Base-by-base conservation (phyloP, 2,329 filamentous ascomycete species). In the Claviceps spartinae region DNA sequence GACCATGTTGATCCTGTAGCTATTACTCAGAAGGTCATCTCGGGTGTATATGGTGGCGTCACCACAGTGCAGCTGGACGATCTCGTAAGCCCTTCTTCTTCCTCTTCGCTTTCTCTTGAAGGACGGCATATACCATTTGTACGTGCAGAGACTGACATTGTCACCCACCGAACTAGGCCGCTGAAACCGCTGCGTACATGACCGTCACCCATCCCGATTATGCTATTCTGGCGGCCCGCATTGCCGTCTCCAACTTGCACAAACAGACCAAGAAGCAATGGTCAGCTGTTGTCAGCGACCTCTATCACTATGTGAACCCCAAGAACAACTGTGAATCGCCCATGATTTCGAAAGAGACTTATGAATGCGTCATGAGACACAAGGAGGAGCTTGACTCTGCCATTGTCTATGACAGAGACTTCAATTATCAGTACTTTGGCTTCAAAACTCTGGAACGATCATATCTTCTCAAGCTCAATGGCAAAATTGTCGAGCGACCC, bases 231-330 rank as follows among this genome's bases (percentile, higher is more conserved):
- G 93, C 93, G 58, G 93, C 93, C 59, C 90, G 93, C 73, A 97
- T 98, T 66, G 93, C 93, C 61, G 93, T 98, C 52, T 98, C 93
- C 65, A 98, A 98, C 75, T 85, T 98, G 54, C 93, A 98, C 83
- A 98, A 98, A 76, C 93, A 98, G 79, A 98, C 93, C 58, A 97
- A 97, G 81, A 98, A 98, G 79, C 91, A 97, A 68, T 98, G 94
- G 76, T 97, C 93, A n/a, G 77, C 88, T 48, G 93, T 98, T 54
- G 80, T 98, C 62, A 84, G 82, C 62, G 93, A 98, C 64, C 82
- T 98, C 43, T 96, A 91, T 74, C 79, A 93, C 75, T 98, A 96
- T 70, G 76, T 95, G 70, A 98, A 98, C 75, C 89, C 91, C 56
- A 95, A 88, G 74, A 98, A 95, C 70, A 73, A 76, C 57, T 84